These are phyloP conservation scores for Candida ovalis DNA, from an alignment of 805 yeast genomes.

Conservation along the genomic window DNA sequence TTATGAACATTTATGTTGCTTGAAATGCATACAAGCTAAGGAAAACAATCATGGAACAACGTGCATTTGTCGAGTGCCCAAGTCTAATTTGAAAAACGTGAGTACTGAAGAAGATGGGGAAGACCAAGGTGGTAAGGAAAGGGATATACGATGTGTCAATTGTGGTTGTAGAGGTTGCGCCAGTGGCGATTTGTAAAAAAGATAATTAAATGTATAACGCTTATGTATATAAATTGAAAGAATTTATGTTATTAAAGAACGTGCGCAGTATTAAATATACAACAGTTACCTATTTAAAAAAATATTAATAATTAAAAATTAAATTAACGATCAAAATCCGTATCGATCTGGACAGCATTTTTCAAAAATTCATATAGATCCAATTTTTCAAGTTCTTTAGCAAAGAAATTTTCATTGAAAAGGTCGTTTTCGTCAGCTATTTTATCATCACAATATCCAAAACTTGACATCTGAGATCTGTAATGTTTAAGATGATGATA, in stretches of 20 bases:
- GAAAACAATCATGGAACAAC: constrained; percentile 64
- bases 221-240: not conserved
- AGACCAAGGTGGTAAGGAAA: constrained; percentile 24
- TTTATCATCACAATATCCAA: constrained; percentile 49
- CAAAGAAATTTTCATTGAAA: constrained; percentile 7
- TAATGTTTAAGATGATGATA: constrained; percentile 68
- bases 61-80: constrained; percentile 86
- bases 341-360: constrained; percentile 5
- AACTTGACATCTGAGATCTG: constrained; percentile 43
- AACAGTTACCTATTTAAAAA: no score
- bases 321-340: constrained; percentile 1
- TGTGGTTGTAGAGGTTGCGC: constrained; percentile 89
- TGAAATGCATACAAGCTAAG: constrained; percentile 63
- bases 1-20: constrained; percentile 81
- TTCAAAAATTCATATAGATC: constrained; percentile 6
- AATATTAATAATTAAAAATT: not conserved
- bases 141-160: constrained; percentile 55
- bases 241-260: no score
- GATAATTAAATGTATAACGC: not conserved
- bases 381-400: not conserved
- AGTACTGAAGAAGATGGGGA: not conserved
- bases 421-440: constrained; percentile 6
- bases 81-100: constrained; percentile 38
- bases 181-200: constrained; percentile 50
- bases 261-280: no score